Conservation (phyloP, 352 stramenopile genomes). For the Lagenidium sp. region DNA sequence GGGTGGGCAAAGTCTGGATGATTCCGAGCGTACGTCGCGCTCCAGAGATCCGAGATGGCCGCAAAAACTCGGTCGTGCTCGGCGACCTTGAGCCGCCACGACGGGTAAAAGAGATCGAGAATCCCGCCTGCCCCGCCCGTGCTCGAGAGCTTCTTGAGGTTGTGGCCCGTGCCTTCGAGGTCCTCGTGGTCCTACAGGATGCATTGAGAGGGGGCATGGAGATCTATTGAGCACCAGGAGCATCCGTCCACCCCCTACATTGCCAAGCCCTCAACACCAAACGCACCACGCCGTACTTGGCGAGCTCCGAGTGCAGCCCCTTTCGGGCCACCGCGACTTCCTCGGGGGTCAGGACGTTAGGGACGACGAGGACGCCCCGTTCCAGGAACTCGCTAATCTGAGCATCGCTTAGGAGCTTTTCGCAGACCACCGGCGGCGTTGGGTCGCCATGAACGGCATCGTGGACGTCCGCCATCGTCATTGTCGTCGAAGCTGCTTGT, state of each 20-base stretch:
- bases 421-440: slow-evolving; percentile 11
- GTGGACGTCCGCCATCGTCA: no score
- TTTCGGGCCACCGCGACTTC: slow-evolving; percentile 43
- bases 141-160: slow-evolving; percentile 78
- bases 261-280: neutral
- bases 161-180: slow-evolving; percentile 44
- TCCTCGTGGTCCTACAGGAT: slow-evolving; percentile 42
- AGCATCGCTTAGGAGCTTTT: slow-evolving; percentile 27
- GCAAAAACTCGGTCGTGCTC: slow-evolving; percentile 64
- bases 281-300: slow-evolving; percentile 64
- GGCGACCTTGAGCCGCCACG: slow-evolving; percentile 74
- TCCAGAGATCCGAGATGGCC: slow-evolving; percentile 81
- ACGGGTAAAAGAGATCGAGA: slow-evolving; percentile 85
- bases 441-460: slow-evolving; percentile 2
- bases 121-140: slow-evolving; percentile 84
- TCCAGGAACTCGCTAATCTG: slow-evolving; percentile 58
- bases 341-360: slow-evolving; percentile 47
- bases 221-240: neutral
- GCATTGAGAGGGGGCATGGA: no score
- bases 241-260: neutral
- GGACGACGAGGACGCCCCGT: slow-evolving; percentile 65
- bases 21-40: slow-evolving; percentile 55
- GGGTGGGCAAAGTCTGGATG: slow-evolving; percentile 60
- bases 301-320: slow-evolving; percentile 54
- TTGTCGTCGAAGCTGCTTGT: no score